Evolutionary conservation across 331 rosid species (phyloP).

Genomic region (Saraca asoca): DNA sequence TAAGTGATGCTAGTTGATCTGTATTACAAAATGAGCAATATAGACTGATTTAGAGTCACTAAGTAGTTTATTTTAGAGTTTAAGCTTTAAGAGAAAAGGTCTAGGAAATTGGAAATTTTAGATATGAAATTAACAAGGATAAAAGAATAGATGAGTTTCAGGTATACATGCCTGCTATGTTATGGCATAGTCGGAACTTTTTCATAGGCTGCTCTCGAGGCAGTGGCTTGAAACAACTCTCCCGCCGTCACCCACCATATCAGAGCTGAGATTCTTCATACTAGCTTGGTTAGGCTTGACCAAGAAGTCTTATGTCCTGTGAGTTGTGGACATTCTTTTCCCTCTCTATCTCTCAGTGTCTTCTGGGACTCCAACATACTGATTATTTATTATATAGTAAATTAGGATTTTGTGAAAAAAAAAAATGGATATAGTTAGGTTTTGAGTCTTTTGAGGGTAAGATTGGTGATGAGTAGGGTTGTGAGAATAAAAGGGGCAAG

Average conservation of each 20-base stretch:
- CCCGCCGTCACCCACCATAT: too few relatives aligned
- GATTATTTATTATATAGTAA: neutral
- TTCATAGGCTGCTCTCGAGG: too few relatives aligned
- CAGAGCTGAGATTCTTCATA: too few relatives aligned
- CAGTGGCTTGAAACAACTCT: too few relatives aligned
- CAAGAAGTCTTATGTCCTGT: too few relatives aligned
- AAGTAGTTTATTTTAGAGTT: neutral
- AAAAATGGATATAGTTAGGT: neutral
- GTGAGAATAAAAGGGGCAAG: neutral
- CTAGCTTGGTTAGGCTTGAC: too few relatives aligned
- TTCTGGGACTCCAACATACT: neutral
- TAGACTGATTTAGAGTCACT: neutral
- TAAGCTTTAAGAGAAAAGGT: neutral
- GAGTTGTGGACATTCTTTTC: too few relatives aligned
- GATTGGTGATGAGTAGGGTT: neutral
- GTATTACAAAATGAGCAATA: neutral
- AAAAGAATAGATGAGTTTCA: neutral
- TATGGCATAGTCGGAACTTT: too few relatives aligned
- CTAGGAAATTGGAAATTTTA: neutral
- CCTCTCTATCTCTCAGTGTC: too few relatives aligned
- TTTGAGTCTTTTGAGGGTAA: neutral
- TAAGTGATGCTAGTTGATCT: neutral
- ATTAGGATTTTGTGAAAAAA: constrained; percentile 2
- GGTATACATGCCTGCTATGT: neutral
- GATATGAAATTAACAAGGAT: neutral